Percentiles rank a stretch among this genome's conserved stretches.
phyloP scores from a whole-genome alignment of 1,284 basidiomycete species.

The Sporisorium exsertum region DNA sequence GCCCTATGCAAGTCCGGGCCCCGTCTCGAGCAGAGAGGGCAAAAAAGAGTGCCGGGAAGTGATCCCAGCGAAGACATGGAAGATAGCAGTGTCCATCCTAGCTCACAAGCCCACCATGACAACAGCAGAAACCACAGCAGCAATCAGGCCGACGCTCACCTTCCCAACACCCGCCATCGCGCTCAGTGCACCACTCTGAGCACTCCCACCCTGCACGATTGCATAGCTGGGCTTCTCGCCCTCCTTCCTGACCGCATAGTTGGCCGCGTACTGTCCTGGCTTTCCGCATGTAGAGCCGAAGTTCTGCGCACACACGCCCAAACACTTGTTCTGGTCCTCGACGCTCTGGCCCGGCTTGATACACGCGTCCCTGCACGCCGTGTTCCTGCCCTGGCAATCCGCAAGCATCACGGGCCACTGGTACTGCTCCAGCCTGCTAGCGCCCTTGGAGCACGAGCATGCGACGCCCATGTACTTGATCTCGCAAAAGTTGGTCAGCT shows the following conservation, averaged over 20 bases:
- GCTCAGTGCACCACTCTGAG: slow-evolving; percentile 28
- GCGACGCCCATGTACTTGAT: slow-evolving; percentile 54
- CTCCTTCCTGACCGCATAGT: slow-evolving; percentile 58
- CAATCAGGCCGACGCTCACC: slow-evolving; percentile 13
- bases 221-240: slow-evolving; percentile 55
- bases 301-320: slow-evolving; percentile 48
- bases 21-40: not conserved
- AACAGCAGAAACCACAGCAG: slow-evolving; percentile 14
- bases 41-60: not conserved
- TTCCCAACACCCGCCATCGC: slow-evolving; percentile 5
- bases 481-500: slow-evolving; percentile 65
- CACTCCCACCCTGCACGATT: slow-evolving; percentile 54
- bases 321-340: slow-evolving; percentile 50
- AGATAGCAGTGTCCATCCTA: not conserved
- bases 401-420: slow-evolving; percentile 66
- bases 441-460: slow-evolving; percentile 59
- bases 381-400: slow-evolving; percentile 60
- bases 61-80: not conserved
- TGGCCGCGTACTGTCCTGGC: slow-evolving; percentile 60
- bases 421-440: slow-evolving; percentile 58
- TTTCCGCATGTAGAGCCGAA: slow-evolving; percentile 59
- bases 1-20: not conserved
- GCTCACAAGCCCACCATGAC: slow-evolving; percentile 18
- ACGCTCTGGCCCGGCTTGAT: slow-evolving; percentile 47
- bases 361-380: slow-evolving; percentile 57